phyloP scores from a whole-genome alignment of 768 basidiomycete species.

The Lactarius tabidus region DNA sequence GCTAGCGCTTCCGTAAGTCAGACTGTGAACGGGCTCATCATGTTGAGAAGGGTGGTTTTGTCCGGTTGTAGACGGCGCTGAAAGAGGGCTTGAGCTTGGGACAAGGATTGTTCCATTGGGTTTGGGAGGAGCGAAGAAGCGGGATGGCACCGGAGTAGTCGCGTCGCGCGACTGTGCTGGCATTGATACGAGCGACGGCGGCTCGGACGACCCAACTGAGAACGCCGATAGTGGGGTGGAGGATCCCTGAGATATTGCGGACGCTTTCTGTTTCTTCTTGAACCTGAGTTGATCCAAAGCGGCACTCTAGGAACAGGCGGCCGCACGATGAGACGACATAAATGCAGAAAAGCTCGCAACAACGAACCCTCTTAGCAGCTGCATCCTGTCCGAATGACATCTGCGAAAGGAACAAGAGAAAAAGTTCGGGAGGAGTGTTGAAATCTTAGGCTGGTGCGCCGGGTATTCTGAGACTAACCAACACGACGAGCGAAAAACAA shows the following conservation, averaged over 20 bases:
- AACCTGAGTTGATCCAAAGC: constrained; percentile 46
- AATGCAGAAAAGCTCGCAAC: constrained; percentile 30
- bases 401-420: neutral
- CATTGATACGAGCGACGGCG: constrained; percentile 32
- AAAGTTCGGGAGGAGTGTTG: neutral
- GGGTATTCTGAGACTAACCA: neutral
- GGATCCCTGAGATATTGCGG: constrained; percentile 31
- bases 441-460: neutral
- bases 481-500: neutral
- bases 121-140: constrained; percentile 51
- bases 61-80: constrained; percentile 38
- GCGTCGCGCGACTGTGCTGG: constrained; percentile 75
- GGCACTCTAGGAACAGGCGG: constrained; percentile 36
- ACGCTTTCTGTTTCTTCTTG: constrained; percentile 37
- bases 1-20: constrained; percentile 35
- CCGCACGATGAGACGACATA: constrained; percentile 9
- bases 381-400: constrained; percentile 26
- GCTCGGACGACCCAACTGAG: constrained; percentile 27
- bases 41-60: constrained; percentile 41
- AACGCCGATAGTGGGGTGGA: constrained; percentile 25
- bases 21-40: constrained; percentile 40
- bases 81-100: constrained; percentile 68
- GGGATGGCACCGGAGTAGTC: constrained; percentile 49
- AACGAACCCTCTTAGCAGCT: constrained; percentile 25
- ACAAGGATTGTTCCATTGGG: constrained; percentile 60